These are phyloP conservation scores for Beauveria rudraprayagi DNA, from an alignment of 2,329 filamentous ascomycete species.

Conservation along the genomic window DNA sequence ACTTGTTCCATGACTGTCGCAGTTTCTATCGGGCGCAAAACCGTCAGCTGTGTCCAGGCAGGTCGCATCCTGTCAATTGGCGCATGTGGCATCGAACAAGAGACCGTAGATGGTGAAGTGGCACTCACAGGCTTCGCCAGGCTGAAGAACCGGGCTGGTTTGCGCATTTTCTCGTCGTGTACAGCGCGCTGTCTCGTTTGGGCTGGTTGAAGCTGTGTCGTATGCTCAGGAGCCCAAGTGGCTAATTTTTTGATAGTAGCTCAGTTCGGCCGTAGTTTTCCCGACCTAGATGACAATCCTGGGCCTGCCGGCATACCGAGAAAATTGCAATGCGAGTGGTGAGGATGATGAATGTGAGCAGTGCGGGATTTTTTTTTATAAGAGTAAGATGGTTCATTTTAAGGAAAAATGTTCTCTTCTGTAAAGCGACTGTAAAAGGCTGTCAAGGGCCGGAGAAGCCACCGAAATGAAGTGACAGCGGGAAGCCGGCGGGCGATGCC, in stretches of 20 bases:
- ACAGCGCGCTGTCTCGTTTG: conserved; percentile 15
- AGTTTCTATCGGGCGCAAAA: conserved; percentile 59
- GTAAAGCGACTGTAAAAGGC: no score
- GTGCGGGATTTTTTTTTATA: no score
- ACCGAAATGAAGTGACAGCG: no score
- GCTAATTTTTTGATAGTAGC: conserved; percentile 22
- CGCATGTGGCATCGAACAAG: not conserved
- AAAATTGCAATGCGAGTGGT: no score
- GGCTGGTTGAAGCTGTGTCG: not conserved
- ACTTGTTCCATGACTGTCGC: conserved; percentile 95
- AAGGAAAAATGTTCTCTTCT: no score
- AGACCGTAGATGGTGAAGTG: not conserved
- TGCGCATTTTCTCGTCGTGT: conserved; percentile 39
- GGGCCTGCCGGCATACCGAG: not conserved
- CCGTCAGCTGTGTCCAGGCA: not conserved
- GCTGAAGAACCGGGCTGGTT: conserved; percentile 55
- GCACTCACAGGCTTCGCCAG: conserved; percentile 55
- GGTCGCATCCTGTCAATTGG: not conserved
- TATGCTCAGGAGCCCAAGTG: conserved; percentile 9
- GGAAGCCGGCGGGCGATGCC: no score
- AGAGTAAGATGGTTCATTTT: no score
- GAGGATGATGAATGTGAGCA: no score
- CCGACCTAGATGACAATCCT: conserved; percentile 3
- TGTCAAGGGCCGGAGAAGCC: no score
- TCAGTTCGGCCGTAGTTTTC: conserved; percentile 21